Evolutionary conservation across 2,329 filamentous ascomycete genomes (phyloP).

Genomic region (Purpureocillium lavendulum): DNA sequence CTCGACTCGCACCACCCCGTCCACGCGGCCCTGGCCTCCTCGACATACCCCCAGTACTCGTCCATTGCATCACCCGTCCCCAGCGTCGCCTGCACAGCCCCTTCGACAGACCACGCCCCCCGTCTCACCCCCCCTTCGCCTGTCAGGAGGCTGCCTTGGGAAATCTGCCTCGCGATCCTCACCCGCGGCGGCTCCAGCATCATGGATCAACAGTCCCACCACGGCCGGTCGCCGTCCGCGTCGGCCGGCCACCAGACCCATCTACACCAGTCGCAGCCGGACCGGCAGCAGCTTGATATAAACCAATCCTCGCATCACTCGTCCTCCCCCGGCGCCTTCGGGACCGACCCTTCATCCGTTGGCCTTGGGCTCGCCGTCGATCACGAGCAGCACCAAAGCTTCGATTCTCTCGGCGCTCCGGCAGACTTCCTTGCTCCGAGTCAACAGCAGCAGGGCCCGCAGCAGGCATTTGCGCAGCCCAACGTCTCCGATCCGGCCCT

Average conservation of each 20-base stretch:
- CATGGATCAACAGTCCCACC: constrained; percentile 34
- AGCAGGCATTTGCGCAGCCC: constrained; percentile 16
- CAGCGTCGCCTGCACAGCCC: constrained; percentile 14
- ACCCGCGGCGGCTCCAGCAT: constrained; percentile 12
- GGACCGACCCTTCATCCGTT: constrained; percentile 36
- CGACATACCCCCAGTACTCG: no score
- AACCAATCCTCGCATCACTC: constrained; percentile 50
- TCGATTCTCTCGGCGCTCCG: constrained; percentile 35
- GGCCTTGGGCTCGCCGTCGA: constrained; percentile 53
- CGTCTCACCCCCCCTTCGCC: constrained; percentile 22
- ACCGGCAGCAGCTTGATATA: constrained; percentile 55
- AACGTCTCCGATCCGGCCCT: constrained; percentile 26
- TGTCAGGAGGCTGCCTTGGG: constrained; percentile 35
- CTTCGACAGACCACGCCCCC: constrained; percentile 1
- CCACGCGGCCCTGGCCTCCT: constrained; percentile 2
- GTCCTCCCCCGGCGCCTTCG: constrained; percentile 50
- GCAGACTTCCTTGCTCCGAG: constrained; percentile 43
- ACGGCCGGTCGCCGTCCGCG: constrained; percentile 51
- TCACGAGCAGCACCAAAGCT: constrained; percentile 32
- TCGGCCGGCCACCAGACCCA: constrained; percentile 20
- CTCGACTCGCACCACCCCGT: constrained; percentile 2
- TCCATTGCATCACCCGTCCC: constrained; percentile 11
- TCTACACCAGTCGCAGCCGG: constrained; percentile 31
- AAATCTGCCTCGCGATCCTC: constrained; percentile 32
- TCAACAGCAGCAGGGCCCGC: constrained; percentile 23